These are phyloP conservation scores for Datisca glomerata DNA, from an alignment of 306 rosid genomes.

Conservation along the genomic window DNA sequence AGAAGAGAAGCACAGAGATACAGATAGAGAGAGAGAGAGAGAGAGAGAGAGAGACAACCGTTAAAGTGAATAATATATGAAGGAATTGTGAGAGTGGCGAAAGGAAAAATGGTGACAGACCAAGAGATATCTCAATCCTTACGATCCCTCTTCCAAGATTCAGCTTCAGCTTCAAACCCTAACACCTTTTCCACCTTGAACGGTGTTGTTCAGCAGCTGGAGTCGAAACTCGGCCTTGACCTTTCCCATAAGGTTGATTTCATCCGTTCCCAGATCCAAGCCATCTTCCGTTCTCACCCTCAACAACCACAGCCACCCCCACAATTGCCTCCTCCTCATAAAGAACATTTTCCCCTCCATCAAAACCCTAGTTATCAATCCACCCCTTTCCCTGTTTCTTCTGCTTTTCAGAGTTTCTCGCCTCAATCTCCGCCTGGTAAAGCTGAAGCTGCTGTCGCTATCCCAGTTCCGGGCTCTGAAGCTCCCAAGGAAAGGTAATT, in stretches of 20 bases:
- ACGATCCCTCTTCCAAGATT: conserved; percentile 31
- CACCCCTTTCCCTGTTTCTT: conserved; percentile 17
- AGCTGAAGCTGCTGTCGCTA: conserved; percentile 13
- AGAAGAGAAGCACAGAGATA: conserved; percentile 19
- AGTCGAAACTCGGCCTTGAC: conserved; percentile 52
- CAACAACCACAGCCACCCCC: conserved; percentile 10
- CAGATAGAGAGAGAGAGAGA: conserved; percentile 7
- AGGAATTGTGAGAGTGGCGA: conserved; percentile 14
- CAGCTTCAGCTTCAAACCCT: conserved; percentile 22
- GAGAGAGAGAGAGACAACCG: conserved; percentile 17
- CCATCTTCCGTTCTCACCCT: conserved; percentile 31
- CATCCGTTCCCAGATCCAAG: conserved; percentile 49
- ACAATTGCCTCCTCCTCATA: conserved; percentile 7
- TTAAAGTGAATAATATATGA: conserved; percentile 9
- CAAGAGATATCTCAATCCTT: conserved; percentile 59
- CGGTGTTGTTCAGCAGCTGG: conserved; percentile 50
- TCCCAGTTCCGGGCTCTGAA: conserved; percentile 19
- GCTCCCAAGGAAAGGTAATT: conserved; percentile 48
- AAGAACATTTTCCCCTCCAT: conserved; percentile 44
- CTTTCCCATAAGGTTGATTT: conserved; percentile 60
- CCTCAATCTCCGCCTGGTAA: conserved; percentile 15
- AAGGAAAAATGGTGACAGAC: conserved; percentile 44
- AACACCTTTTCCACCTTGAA: conserved; percentile 32
- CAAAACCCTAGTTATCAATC: conserved; percentile 53
- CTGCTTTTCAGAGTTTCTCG: conserved; percentile 34